Base-by-base conservation (phyloP, 768 basidiomycete species). In the Cyathus striatus region DNA sequence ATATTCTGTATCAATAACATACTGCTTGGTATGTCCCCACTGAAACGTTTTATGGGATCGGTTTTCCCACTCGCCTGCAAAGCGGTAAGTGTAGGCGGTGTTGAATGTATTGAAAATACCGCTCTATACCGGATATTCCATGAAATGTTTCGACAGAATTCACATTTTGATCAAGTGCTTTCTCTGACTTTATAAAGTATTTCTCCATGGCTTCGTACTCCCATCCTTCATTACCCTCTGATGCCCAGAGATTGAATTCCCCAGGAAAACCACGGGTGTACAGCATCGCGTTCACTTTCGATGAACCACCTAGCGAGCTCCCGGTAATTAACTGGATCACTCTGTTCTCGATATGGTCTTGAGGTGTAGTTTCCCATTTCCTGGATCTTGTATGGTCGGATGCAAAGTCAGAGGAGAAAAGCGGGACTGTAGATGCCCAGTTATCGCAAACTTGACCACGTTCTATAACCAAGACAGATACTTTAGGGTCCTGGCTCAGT, bases 401-500 rank as follows among this genome's bases (percentile, higher is more conserved):
- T 12, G 49, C 38, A 37, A 56, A 50, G 46, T 57, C 48, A 3
- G 45, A 51, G 18, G 64, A 64, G 17, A 67, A 39, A 0, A 66
- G 54, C 2, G 65, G 67, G 7, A 67, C 61, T 3, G 51, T 45
- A 4, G 60, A 53, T 5, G 48, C 36, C 63, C 63, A 69, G 1
- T 51, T 48, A 22, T 66, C 51, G 7, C 45, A 45, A 6, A 57
- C 48, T 12, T 51, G 41, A 2, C 67, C 66, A 10, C 63, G 56
- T 52, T 69, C 69, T 4, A 70, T 18, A 7, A 70, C 48, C 1
- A 68, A 51, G 5, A 69, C 68, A 2, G 49, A 51, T 14, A 42
- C 44, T 1, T 39, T 20, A 0, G 58, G 50, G 38, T 68, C 57
- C 43, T 62, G 61, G 39, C 59, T 60, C 6, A 70, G 62, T 16